Conservation (phyloP, 345 rosid species). For the Salix koriyanagi region DNA sequence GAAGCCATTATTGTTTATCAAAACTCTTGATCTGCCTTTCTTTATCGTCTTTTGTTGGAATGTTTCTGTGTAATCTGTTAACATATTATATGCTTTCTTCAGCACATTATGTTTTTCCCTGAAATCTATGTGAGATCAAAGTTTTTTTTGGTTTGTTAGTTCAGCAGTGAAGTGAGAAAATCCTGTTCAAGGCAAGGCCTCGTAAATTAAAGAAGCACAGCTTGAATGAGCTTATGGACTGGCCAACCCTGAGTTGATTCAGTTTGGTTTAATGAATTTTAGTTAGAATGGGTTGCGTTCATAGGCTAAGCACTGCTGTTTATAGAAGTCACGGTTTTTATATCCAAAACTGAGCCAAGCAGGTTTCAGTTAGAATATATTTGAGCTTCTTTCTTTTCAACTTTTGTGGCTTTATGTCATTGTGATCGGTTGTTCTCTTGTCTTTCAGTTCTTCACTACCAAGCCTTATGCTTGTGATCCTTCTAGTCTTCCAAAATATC, state of each 20-base stretch:
- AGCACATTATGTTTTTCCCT: background rate
- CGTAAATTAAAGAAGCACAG: background rate
- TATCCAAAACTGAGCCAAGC: too few relatives aligned
- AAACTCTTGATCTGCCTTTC: background rate
- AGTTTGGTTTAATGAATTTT: background rate
- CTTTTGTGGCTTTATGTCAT: background rate
- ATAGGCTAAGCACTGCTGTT: constrained; percentile 1
- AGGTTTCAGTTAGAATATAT: background rate
- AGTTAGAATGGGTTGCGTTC: background rate
- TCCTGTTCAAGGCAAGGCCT: constrained; percentile 1
- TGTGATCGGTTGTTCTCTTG: constrained; percentile 3
- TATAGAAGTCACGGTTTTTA: background rate
- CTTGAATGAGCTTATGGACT: background rate
- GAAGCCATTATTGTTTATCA: background rate
- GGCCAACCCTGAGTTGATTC: background rate
- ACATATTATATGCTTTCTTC: background rate
- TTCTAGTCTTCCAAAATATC: constrained; percentile 36
- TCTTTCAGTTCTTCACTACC: constrained; percentile 31
- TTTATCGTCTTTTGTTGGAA: background rate
- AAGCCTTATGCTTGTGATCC: constrained; percentile 35
- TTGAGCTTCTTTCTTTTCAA: background rate
- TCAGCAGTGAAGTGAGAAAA: background rate
- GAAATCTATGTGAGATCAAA: background rate
- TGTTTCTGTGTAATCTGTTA: background rate
- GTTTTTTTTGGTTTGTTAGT: background rate